Evolutionary conservation across 1,284 basidiomycete genomes (phyloP).

Genomic region (Blastosporella zonata): DNA sequence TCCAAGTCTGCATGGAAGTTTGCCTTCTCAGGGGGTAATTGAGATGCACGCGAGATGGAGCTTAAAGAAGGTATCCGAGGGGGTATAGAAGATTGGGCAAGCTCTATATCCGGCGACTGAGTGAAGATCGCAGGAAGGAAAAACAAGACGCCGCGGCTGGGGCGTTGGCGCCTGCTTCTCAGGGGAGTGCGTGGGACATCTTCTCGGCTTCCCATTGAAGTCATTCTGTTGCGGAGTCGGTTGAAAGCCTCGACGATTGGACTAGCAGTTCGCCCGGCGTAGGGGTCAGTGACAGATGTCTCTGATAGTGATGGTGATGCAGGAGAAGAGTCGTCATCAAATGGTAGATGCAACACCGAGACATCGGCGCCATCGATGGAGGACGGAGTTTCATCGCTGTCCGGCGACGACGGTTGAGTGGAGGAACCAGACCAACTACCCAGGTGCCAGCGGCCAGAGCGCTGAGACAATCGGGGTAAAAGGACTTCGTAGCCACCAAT

Average conservation of each 20-base stretch:
- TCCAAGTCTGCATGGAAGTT: slow-evolving; percentile 30
- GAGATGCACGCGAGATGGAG: slow-evolving; percentile 25
- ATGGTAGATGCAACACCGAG: slow-evolving; percentile 60
- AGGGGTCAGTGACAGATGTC: slow-evolving; percentile 38
- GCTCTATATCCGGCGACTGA: slow-evolving; percentile 47
- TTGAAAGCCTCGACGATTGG: slow-evolving; percentile 50
- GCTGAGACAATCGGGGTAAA: slow-evolving; percentile 66
- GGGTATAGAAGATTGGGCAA: slow-evolving; percentile 27
- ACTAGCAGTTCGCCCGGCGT: slow-evolving; percentile 35
- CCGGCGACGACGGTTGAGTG: slow-evolving; percentile 48
- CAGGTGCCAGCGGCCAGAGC: slow-evolving; percentile 68
- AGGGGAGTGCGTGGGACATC: slow-evolving; percentile 40
- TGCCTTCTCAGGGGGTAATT: slow-evolving; percentile 33
- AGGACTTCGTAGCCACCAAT: slow-evolving; percentile 74
- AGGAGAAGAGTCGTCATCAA: slow-evolving; percentile 49
- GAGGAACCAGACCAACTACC: slow-evolving; percentile 52
- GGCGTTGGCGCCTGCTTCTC: slow-evolving; percentile 43
- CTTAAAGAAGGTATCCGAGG: slow-evolving; percentile 19
- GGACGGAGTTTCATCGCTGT: slow-evolving; percentile 39
- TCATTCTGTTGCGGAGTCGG: slow-evolving; percentile 55
- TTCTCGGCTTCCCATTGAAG: slow-evolving; percentile 40
- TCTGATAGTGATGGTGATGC: slow-evolving; percentile 54
- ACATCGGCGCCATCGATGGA: slow-evolving; percentile 49
- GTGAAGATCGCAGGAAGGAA: slow-evolving; percentile 81
- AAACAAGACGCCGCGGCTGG: slow-evolving; percentile 64